A percentile compares a stretch with the other conserved stretches of the same genome.
Conservation (phyloP, 2,329 filamentous ascomycete species). For the Fusarium tjaetaba region DNA sequence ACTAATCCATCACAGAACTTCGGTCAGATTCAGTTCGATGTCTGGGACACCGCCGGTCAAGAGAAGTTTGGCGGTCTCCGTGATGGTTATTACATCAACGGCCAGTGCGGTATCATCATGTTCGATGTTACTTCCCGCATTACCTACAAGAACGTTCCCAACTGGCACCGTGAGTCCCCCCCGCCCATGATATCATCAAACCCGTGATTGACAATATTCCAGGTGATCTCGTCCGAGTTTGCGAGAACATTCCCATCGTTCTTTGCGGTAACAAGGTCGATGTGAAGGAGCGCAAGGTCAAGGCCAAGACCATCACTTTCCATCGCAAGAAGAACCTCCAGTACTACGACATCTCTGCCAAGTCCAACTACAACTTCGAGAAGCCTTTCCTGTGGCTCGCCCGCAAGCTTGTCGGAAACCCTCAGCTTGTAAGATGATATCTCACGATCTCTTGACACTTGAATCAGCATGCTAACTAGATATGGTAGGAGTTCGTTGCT, state of each 20-base stretch:
- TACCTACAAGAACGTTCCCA: slow-evolving; percentile 99
- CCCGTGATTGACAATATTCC: slow-evolving; percentile 31
- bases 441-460: background rate
- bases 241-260: slow-evolving; percentile 99
- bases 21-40: slow-evolving; percentile 97
- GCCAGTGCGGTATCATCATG: slow-evolving; percentile 99
- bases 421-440: slow-evolving; percentile 49
- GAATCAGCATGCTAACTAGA: slow-evolving; percentile 40
- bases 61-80: slow-evolving; percentile 99
- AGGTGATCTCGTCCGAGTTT: slow-evolving; percentile 99
- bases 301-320: slow-evolving; percentile 99
- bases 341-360: slow-evolving; percentile 99
- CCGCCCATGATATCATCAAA: background rate
- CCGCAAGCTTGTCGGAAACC: slow-evolving; percentile 97
- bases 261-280: slow-evolving; percentile 99
- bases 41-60: slow-evolving; percentile 98
- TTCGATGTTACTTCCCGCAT: slow-evolving; percentile 99
- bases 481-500: slow-evolving; percentile 87
- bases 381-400: slow-evolving; percentile 99
- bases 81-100: slow-evolving; percentile 99
- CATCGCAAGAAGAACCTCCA: slow-evolving; percentile 99
- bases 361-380: slow-evolving; percentile 99
- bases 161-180: slow-evolving; percentile 97
- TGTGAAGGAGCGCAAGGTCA: slow-evolving; percentile 99
- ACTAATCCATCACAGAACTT: slow-evolving; percentile 74